Evolutionary conservation across 108 stramenopile genomes (phyloP).

Genomic region (Cyclotella kingstonii): DNA sequence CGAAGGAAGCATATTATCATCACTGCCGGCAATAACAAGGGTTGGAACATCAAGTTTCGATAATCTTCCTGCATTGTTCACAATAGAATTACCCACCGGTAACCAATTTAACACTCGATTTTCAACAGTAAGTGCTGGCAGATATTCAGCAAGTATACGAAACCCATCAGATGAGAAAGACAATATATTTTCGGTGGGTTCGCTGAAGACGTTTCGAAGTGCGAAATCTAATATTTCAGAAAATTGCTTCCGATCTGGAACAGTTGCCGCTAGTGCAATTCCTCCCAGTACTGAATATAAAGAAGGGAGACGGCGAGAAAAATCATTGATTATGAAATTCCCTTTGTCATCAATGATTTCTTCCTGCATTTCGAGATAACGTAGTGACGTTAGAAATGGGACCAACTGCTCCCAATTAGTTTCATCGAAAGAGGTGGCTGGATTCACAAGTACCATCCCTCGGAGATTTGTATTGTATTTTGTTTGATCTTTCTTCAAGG

Average conservation of each 20-base stretch:
- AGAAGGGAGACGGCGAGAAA: constrained; percentile 40
- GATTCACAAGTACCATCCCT: constrained; percentile 84
- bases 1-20: constrained; percentile 77
- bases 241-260: constrained; percentile 61
- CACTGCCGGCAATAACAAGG: constrained; percentile 66
- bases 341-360: constrained; percentile 18
- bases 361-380: constrained; percentile 40
- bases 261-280: constrained; percentile 46
- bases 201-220: constrained; percentile 9
- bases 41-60: constrained; percentile 60
- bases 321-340: constrained; percentile 7
- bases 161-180: constrained; percentile 53
- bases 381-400: constrained; percentile 60
- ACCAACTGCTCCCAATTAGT: constrained; percentile 70
- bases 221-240: constrained; percentile 53
- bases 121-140: constrained; percentile 61
- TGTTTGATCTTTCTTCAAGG: constrained; percentile 27
- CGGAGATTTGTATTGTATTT: constrained; percentile 30
- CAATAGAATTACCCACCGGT: constrained; percentile 57
- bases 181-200: constrained; percentile 21
- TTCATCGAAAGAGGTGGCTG: constrained; percentile 86
- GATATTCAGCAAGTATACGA: constrained; percentile 50
- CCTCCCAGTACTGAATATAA: constrained; percentile 71
- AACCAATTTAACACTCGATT: constrained; percentile 78
- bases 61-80: constrained; percentile 53